Base-by-base conservation (phyloP, 78 protist species). In the Dictyostelium intermedium region DNA sequence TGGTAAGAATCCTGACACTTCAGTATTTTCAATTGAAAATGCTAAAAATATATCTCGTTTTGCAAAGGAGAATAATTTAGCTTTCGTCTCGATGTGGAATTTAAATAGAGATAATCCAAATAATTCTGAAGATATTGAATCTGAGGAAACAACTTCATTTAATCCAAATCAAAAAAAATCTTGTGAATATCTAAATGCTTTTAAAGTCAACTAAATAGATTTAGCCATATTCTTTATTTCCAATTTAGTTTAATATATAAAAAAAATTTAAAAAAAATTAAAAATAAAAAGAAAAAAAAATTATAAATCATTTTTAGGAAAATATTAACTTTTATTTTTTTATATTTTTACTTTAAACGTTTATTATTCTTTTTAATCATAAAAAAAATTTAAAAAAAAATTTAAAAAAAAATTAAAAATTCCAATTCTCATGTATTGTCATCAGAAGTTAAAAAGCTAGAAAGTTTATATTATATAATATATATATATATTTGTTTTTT, bases 141-240 rank as follows among this genome's bases (percentile, higher is more conserved):
- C 34, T 23, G 79, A 72, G 30, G 25, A 30, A 32, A 10, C 2
- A 1, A n/a, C 82, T 39, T 77, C 60, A 20, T 41, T 16, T 4
- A 77, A 77, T n/a, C 82, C 82, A 77, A n/a, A 77, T 13, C 82
- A 77, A 77, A 77, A 8, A 41, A 23, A 35, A 41, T 14, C 50
- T 16, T n/a, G 61, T 20, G 27, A 77, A 35, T 77, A 77, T 77
- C 8, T 47, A 16, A 41, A 39, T 6, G 35, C 74, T 6, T 66
- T 66, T 66, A 66, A 56, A 20, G 2, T 18, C 16, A n/a, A n/a
- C n/a, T n/a, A 39, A 39, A 39, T 39, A 39, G 43, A 39, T 39
- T 39, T 39, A 39, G n/a, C n/a, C n/a, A n/a, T n/a, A n/a, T n/a
- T n/a, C n/a, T n/a, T n/a, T n/a, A n/a, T n/a, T n/a, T n/a, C n/a